Evolutionary conservation across 768 basidiomycete genomes (phyloP), one percentile per base, ranked within the genome.

Genomic region (Phallus indusiatus): DNA sequence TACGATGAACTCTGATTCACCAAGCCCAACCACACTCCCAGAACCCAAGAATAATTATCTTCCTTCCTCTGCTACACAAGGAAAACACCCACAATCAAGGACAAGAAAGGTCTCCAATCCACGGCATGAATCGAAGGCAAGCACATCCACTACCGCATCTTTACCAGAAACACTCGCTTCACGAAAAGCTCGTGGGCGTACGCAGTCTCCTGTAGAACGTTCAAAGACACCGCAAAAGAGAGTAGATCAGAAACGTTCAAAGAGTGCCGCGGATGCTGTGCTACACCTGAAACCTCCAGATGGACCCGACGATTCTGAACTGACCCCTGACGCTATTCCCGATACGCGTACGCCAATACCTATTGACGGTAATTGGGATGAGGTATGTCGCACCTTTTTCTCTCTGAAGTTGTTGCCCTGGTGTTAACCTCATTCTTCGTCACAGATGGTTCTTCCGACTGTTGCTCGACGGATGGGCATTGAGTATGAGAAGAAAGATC

Each of bases 391-490:
- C 53, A 6, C 5, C 3, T 12, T 11, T 12, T 11, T 63, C 36
- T 52, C 14, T 46, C 20, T 12, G 17, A 1, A 59, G n/a, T 14
- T 5, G 18, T 17, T 24, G 20, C 7, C 16, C 35, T 61, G 60
- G 56, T 42, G 54, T 58, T 62, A 46, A 36, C 21, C 48, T 17
- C 0, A 54, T 37, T 46, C 16, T 46, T 52, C 28, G 28, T 53
- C 20, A 48, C 63, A 90, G 88, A 88, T 91, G 42, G 85, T 93
- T 1, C 74, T 92, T 12, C 90, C 90, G 22, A 88, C 86, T 5
- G 88, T 93, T 12, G 89, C 90, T 8, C 78, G 88, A 59, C 90
- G 91, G 74, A 87, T 82, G 66, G 89, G 90, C 8, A 68, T 93
- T 51, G 82, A 88, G 59, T 81, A 78, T 46, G 78, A 83, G 60